These are phyloP conservation scores for Senna tora DNA, from an alignment of 306 rosid genomes.

Conservation along the genomic window DNA sequence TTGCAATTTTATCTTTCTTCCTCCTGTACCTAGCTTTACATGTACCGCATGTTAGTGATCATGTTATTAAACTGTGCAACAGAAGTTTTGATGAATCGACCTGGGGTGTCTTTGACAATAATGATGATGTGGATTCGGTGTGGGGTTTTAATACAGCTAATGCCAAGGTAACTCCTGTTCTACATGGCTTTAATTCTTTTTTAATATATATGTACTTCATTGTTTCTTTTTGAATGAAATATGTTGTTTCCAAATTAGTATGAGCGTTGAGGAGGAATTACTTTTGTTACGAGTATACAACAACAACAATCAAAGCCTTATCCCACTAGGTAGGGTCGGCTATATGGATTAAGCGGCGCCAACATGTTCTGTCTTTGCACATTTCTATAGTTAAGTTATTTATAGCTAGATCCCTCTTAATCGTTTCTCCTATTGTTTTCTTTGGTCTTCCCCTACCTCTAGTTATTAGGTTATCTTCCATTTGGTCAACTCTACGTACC, in stretches of 20 bases:
- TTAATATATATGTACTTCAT: neutral
- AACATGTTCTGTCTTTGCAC: too few species aligned
- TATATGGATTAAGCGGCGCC: too few species aligned
- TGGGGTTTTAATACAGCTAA: slow-evolving; percentile 78
- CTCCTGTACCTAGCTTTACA: slow-evolving; percentile 17
- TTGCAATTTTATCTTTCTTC: neutral
- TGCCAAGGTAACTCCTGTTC: slow-evolving; percentile 60
- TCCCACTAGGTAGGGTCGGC: too few species aligned
- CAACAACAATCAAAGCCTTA: too few species aligned
- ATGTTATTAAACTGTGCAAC: slow-evolving; percentile 40
- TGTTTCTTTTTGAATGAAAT: neutral
- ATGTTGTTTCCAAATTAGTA: slow-evolving; percentile 7
- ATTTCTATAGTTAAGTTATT: too few species aligned
- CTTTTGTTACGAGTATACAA: neutral
- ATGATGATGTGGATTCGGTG: slow-evolving; percentile 84
- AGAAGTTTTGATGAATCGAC: slow-evolving; percentile 85
- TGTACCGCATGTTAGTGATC: slow-evolving; percentile 38
- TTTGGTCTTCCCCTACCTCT: too few species aligned
- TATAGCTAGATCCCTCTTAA: too few species aligned
- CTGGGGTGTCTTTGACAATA: slow-evolving; percentile 89
- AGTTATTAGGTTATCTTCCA: too few species aligned
- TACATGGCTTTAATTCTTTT: slow-evolving; percentile 17
- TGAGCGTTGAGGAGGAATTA: neutral
- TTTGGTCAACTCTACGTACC: too few species aligned
- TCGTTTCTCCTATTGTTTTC: too few species aligned